Evolutionary conservation across 1,284 basidiomycete genomes (phyloP), one percentile per base, ranked within the genome.

Genomic region (Trametes polyzona): DNA sequence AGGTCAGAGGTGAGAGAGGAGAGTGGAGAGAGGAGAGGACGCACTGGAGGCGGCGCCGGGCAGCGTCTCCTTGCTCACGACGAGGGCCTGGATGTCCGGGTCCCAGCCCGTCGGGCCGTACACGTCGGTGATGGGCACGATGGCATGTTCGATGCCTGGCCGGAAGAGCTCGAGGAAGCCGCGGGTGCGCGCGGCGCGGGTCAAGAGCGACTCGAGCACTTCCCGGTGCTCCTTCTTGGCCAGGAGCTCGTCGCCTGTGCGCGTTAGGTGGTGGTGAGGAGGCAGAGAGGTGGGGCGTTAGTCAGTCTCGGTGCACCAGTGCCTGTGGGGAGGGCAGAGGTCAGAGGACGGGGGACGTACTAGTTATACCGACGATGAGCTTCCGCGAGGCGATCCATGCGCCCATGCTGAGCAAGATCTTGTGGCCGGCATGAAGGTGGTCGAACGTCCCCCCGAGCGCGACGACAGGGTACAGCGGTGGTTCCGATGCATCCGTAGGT

Each of bases 361-460:
- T 89, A 48, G 92, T 92, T 33, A 99, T 79, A 4, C 97, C 97
- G 52, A 97, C 86, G 61, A 99, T 93, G 67, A 99, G 75, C 71
- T 93, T 94, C 62, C 82, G 73, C 43, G 76, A 73, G 0, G 94
- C 81, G 57, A 98, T 84, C 80, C 92, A 94, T 1, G 91, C 86
- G 8, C 86, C 89, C 85, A 97, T 94, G 65, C 93, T 93, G 5
- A 99, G 83, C 33, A 99, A 83, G 58, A 99, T 96, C 76, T 98
- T 98, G 79, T 99, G 96, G 0, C 96, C 96, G 1, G 95, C 87
- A 71, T 99, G 96, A 16, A 99, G 83, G 70, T 99, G 97, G 73
- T 99, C 96, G 71, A 99, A 99, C 0, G 96, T 99, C 10, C 89
- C 89, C 24, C 89, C 89, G 9, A 88, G 63, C 68, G 81, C 84